phyloP scores from a whole-genome alignment of 345 rosid species.

The Bruguiera parviflora region DNA sequence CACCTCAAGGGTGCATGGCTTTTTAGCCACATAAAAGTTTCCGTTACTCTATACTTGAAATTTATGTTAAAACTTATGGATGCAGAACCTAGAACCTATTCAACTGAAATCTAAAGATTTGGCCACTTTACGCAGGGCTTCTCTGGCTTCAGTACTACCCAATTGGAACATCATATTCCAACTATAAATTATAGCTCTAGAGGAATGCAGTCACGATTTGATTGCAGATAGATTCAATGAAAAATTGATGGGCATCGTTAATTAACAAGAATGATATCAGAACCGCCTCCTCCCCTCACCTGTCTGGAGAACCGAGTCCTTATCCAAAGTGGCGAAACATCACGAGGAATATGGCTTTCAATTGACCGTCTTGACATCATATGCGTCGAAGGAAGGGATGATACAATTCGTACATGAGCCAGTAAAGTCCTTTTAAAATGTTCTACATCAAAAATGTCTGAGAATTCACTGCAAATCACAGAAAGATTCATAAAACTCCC shows the following conservation, averaged over 20 bases:
- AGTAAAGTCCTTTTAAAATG: slow-evolving; percentile 62
- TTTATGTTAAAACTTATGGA: neutral
- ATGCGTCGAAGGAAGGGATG: slow-evolving; percentile 70
- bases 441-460: slow-evolving; percentile 55
- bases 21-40: too few species aligned
- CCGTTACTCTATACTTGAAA: too few species aligned
- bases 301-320: slow-evolving; percentile 56
- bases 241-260: neutral
- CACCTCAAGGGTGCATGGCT: neutral
- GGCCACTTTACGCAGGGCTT: too few species aligned
- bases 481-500: neutral
- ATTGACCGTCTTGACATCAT: slow-evolving; percentile 52
- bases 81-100: neutral
- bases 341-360: slow-evolving; percentile 51
- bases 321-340: slow-evolving; percentile 66
- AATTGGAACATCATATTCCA: too few species aligned
- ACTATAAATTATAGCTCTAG: too few species aligned
- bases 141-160: too few species aligned
- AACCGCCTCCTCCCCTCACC: slow-evolving; percentile 20
- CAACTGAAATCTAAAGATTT: neutral
- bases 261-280: neutral
- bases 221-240: neutral
- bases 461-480: slow-evolving; percentile 52
- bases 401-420: slow-evolving; percentile 59
- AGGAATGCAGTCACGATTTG: too few species aligned